A percentile compares a stretch with the other conserved stretches of the same genome.
Evolutionary conservation across 441 rosid genomes (phyloP).

Genomic region (Codiaeum variegatum): DNA sequence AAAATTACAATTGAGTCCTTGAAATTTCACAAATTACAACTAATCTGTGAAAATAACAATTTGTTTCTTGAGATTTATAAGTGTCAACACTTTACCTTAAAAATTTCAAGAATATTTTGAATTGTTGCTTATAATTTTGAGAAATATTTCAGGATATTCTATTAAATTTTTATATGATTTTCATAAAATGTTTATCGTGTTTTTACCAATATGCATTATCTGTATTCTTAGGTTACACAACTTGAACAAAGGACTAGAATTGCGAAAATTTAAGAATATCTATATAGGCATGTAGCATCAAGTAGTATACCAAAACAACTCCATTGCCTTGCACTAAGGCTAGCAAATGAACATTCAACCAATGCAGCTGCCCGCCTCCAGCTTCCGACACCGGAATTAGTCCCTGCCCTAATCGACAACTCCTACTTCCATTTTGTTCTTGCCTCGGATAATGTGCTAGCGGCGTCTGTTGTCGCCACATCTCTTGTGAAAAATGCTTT

Average conservation of each 20-base stretch:
- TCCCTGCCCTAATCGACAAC: slow-evolving; percentile 81
- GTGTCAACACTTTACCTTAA: no score
- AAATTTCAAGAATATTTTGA: no score
- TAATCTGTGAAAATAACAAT: no score
- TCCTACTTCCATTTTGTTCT: slow-evolving; percentile 77
- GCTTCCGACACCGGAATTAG: slow-evolving; percentile 79
- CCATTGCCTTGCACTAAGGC: slow-evolving; percentile 72
- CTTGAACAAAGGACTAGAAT: slow-evolving; percentile 91
- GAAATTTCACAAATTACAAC: no score
- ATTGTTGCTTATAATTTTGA: no score
- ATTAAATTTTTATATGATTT: no score
- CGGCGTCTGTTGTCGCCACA: slow-evolving; percentile 79
- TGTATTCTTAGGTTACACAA: slow-evolving; percentile 45
- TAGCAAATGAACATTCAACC: slow-evolving; percentile 83
- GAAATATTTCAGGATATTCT: no score
- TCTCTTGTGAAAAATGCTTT: slow-evolving; percentile 70
- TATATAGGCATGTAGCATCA: slow-evolving; percentile 92
- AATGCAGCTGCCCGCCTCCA: slow-evolving; percentile 94
- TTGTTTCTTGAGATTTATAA: no score
- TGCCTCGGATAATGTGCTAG: slow-evolving; percentile 88
- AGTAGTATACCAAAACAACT: slow-evolving; percentile 97
- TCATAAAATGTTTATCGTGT: no score
- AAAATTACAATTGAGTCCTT: no score
- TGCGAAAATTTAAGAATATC: slow-evolving; percentile 88
- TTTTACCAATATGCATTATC: background rate